phyloP scores from a whole-genome alignment of 768 basidiomycete genomes.

The Lentinus brumalis region DNA sequence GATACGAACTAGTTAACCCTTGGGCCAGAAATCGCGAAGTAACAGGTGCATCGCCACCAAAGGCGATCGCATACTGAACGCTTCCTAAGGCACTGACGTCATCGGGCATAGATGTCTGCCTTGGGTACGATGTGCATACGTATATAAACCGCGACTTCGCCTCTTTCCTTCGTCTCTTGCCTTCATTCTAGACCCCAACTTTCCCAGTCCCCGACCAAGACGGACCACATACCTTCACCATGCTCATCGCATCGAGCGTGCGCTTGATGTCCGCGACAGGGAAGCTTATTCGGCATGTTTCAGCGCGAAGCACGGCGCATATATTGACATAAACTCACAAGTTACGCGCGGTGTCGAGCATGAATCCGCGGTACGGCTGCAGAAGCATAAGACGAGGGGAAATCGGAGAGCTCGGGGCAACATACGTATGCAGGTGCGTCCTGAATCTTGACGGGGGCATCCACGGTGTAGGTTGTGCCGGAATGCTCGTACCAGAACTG shows the following conservation, averaged over 20 bases:
- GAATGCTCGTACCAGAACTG: slow-evolving; percentile 60
- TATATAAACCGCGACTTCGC: no score
- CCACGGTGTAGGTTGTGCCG: slow-evolving; percentile 51
- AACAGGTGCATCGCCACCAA: no score
- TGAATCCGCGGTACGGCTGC: slow-evolving; percentile 73
- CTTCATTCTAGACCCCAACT: no score
- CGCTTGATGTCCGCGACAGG: slow-evolving; percentile 64
- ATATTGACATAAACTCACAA: slow-evolving; percentile 46
- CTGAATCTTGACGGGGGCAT: slow-evolving; percentile 58
- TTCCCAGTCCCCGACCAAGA: no score
- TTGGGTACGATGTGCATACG: no score
- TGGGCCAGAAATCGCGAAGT: background rate
- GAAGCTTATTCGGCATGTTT: slow-evolving; percentile 43
- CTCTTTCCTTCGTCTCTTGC: no score
- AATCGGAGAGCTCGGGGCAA: slow-evolving; percentile 7
- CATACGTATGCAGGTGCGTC: slow-evolving; percentile 70
- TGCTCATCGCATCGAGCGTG: slow-evolving; percentile 73
- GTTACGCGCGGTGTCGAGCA: slow-evolving; percentile 82
- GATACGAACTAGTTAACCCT: no score
- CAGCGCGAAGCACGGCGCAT: background rate
- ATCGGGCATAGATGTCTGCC: no score
- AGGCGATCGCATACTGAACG: no score
- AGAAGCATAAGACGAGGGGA: background rate
- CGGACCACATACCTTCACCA: slow-evolving; percentile 21
- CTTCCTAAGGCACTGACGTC: no score